These are phyloP conservation scores for Taphrina deformans DNA, from an alignment of 1,139 yeast genomes.

Conservation along the genomic window DNA sequence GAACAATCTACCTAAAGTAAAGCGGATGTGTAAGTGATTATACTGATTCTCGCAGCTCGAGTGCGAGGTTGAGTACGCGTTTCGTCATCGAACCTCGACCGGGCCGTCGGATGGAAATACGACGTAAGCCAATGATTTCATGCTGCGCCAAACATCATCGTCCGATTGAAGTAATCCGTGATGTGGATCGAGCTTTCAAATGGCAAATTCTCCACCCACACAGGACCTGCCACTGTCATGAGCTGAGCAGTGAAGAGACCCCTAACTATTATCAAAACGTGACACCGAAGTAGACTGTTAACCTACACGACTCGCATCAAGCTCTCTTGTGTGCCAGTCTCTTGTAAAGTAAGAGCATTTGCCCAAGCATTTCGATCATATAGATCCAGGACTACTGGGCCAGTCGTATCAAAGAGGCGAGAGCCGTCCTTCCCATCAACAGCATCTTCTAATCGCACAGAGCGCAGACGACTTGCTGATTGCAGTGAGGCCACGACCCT, in stretches of 20 bases:
- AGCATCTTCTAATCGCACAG: not conserved
- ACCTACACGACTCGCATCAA: not conserved
- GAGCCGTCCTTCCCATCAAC: conserved; percentile 5
- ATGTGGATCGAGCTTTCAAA: conserved; percentile 6
- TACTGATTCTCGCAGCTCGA: not conserved
- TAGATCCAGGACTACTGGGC: not conserved
- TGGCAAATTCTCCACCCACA: not conserved
- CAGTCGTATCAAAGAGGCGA: not conserved
- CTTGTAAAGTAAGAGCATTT: conserved; percentile 1
- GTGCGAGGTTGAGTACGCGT: not conserved
- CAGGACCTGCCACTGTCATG: conserved; percentile 3
- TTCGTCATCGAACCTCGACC: not conserved
- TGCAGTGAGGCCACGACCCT: not conserved
- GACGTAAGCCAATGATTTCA: not conserved
- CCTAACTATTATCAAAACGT: not conserved
- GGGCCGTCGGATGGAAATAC: not conserved
- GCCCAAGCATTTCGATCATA: not conserved
- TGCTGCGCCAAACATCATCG: not conserved
- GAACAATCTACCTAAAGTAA: not conserved
- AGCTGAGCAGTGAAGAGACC: not conserved
- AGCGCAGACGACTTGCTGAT: not conserved
- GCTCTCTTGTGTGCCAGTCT: not conserved
- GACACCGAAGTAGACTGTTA: no score
- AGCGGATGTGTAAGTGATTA: not conserved
- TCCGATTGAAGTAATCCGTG: conserved; percentile 5